Conservation (phyloP, 2,329 filamentous ascomycete species). For the Calonectria honghensis region DNA sequence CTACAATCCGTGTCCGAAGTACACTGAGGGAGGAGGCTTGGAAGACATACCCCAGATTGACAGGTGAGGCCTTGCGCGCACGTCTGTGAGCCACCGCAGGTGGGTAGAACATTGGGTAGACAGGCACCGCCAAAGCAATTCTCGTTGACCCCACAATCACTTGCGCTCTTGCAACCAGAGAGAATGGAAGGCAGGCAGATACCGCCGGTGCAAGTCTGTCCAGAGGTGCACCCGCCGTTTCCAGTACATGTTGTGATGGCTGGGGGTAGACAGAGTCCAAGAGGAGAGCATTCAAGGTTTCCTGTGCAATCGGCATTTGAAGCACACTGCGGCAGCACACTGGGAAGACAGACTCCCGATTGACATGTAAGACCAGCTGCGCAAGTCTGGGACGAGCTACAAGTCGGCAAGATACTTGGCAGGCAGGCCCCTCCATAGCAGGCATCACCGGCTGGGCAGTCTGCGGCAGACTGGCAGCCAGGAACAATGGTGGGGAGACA, state of each 20-base stretch:
- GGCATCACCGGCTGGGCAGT: slow-evolving; percentile 1
- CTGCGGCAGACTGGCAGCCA: neutral
- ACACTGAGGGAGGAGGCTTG: neutral
- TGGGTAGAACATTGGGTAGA: neutral
- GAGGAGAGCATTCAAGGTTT: slow-evolving; percentile 2
- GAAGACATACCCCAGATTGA: slow-evolving; percentile 26
- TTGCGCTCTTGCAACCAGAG: neutral
- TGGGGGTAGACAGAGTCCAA: slow-evolving; percentile 16
- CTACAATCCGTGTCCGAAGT: neutral
- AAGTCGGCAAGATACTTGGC: slow-evolving; percentile 11
- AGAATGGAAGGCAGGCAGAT: neutral
- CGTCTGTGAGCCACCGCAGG: neutral
- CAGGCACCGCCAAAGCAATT: slow-evolving; percentile 21
- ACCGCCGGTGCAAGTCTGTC: slow-evolving; percentile 17
- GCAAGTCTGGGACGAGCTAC: neutral
- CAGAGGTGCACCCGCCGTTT: neutral
- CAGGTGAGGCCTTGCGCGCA: slow-evolving; percentile 24
- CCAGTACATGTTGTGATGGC: slow-evolving; percentile 14
- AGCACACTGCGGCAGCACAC: neutral
- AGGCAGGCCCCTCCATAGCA: slow-evolving; percentile 20
- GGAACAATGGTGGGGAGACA: slow-evolving; percentile 6
- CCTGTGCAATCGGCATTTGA: neutral
- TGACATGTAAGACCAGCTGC: slow-evolving; percentile 1
- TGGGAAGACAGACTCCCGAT: slow-evolving; percentile 2
- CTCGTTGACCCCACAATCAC: slow-evolving; percentile 1